Evolutionary conservation across 768 basidiomycete genomes (phyloP), one percentile per base, ranked within the genome.

Genomic region (Harrya chromipes): DNA sequence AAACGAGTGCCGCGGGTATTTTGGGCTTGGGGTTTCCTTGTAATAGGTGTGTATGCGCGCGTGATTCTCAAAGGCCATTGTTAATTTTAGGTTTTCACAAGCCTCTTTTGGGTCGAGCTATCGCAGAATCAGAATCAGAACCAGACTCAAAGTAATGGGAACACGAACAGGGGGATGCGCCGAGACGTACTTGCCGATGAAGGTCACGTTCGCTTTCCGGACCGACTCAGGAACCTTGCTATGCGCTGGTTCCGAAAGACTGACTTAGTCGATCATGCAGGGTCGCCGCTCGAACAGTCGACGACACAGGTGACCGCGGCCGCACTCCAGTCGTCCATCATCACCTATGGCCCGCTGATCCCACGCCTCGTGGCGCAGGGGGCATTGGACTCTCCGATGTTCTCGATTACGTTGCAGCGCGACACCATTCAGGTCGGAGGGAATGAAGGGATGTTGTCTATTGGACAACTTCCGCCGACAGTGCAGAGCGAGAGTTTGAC

Each of bases 1-100:
- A 78, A 35, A 79, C 76, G 1, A 79, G 79, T 1, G 73, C 79
- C 16, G 74, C 78, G 14, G 88, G 87, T 3, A 87, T 90, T 36
- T 75, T 90, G 48, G 88, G 88, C 0, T 71, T 89, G 10, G 87
- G 89, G 0, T 90, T 90, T 54, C 85, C 87, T 4, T 62, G 79
- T 13, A 84, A 84, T 53, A 88, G 86, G 86, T 85, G 21, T 13
- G 70, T 54, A 33, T 33, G 29, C 8, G 33, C 29, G 14, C 14
- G 8, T 5, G 33, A 16, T 33, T 33, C 33, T 16, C 33, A 33
- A 33, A 6, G 13, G 33, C 33, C 1, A 16, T 5, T 16, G 33
- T 2, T 33, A 33, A 33, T 33, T 14, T 27, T 16, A 4, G 13
- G 14, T 14, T 14, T 31, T 21, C 40, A 45, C 35, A 19, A 82